Percentiles rank a stretch among this genome's conserved stretches.
phyloP scores from a whole-genome alignment of 1,284 basidiomycete genomes.

The Pyrrhoderma lamaoense region DNA sequence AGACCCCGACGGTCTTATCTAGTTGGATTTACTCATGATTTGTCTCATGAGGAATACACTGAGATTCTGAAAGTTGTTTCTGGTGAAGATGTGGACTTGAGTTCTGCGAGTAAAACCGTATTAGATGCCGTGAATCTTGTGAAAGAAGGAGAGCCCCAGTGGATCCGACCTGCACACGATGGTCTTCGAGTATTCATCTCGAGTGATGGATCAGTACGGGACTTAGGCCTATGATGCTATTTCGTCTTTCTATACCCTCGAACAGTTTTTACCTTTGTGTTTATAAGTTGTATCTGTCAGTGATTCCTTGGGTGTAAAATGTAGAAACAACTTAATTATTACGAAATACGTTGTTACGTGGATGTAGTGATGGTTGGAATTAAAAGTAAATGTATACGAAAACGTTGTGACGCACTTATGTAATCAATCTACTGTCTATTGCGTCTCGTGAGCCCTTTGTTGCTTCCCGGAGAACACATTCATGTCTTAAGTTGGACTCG shows the following conservation, averaged over 20 bases:
- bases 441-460: conserved; percentile 1
- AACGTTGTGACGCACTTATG: background rate
- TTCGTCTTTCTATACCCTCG: background rate
- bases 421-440: conserved; percentile 4
- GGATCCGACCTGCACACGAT: conserved; percentile 67
- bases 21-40: conserved; percentile 63
- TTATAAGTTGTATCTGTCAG: no score
- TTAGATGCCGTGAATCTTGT: conserved; percentile 39
- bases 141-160: conserved; percentile 38
- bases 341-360: no score
- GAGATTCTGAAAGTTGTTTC: conserved; percentile 39
- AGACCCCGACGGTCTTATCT: conserved; percentile 56
- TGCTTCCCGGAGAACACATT: background rate
- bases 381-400: no score
- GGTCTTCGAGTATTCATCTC: conserved; percentile 49
- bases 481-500: background rate
- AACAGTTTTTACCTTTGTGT: no score
- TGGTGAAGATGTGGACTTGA: conserved; percentile 26
- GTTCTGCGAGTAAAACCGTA: conserved; percentile 33
- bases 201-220: conserved; percentile 35
- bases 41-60: conserved; percentile 62
- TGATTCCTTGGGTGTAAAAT: no score
- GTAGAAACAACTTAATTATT: no score
- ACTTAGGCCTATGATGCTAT: conserved; percentile 26
- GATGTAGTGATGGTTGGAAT: no score